These are phyloP conservation scores for Trichoderma atroviride DNA, from an alignment of 2,329 filamentous ascomycete genomes.

Conservation along the genomic window DNA sequence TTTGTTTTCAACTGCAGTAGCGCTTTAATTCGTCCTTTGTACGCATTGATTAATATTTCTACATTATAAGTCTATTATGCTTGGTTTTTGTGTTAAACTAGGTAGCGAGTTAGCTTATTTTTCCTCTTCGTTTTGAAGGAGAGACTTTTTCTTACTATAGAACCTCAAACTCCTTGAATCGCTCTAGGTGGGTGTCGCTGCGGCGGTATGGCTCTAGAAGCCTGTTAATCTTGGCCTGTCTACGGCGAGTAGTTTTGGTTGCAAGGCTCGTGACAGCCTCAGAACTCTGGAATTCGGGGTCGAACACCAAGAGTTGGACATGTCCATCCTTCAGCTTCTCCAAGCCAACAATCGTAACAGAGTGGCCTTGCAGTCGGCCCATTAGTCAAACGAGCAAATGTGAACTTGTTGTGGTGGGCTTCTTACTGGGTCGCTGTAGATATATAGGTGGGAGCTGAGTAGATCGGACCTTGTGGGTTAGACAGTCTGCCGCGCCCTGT, in stretches of 20 bases:
- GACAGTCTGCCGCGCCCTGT: conserved; percentile 46
- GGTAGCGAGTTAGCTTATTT: not conserved
- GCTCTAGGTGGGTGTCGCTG: conserved; percentile 66
- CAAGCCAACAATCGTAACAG: conserved; percentile 84
- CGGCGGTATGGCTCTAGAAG: conserved; percentile 75
- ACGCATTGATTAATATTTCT: not conserved
- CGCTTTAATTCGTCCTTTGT: not conserved
- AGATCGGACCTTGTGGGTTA: conserved; percentile 62
- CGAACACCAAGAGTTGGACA: conserved; percentile 79
- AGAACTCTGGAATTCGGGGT: conserved; percentile 78
- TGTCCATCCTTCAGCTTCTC: conserved; percentile 68
- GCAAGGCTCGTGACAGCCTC: conserved; percentile 62
- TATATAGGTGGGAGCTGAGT: conserved; percentile 84
- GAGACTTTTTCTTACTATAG: conserved; percentile 59
- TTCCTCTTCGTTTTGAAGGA: not conserved
- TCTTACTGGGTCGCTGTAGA: conserved; percentile 75
- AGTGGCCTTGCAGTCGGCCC: conserved; percentile 64
- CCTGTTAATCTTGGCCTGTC: conserved; percentile 42
- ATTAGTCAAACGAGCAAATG: conserved; percentile 19
- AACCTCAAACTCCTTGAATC: conserved; percentile 77
- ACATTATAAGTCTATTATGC: not conserved
- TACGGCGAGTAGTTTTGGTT: conserved; percentile 49
- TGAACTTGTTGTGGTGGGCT: not conserved
- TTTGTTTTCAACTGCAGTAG: not conserved
- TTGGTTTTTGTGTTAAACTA: not conserved